Evolutionary conservation across 2,329 filamentous ascomycete genomes (phyloP).

Genomic region (Magnaporthales sp.): DNA sequence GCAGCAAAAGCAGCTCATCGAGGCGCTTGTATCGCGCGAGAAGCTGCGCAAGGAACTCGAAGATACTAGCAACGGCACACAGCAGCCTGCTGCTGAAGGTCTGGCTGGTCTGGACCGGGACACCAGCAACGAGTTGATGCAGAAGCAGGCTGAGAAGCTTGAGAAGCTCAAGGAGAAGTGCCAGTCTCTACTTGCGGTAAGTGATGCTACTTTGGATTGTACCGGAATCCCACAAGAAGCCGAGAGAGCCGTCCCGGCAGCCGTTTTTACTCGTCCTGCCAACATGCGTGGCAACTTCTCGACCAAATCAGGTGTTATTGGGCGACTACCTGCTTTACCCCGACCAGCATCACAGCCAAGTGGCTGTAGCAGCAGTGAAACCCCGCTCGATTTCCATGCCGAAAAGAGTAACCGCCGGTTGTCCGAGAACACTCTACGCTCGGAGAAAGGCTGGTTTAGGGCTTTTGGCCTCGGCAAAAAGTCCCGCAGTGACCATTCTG

Average conservation of each 20-base stretch:
- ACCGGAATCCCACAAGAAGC: background rate
- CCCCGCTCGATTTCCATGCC: background rate
- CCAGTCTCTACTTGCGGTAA: background rate
- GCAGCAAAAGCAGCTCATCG: slow-evolving; percentile 50
- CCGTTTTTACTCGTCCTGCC: background rate
- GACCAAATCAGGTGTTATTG: background rate
- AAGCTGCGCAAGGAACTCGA: slow-evolving; percentile 44
- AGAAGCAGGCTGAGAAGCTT: slow-evolving; percentile 41
- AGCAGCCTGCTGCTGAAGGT: slow-evolving; percentile 15
- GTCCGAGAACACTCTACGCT: background rate
- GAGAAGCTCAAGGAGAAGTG: slow-evolving; percentile 40
- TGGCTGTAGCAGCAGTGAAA: background rate
- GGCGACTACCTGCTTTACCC: background rate
- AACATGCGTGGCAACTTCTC: background rate
- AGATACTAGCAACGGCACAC: slow-evolving; percentile 20
- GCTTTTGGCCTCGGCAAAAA: background rate
- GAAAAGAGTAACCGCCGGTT: background rate
- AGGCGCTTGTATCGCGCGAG: slow-evolving; percentile 26
- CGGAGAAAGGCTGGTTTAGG: background rate
- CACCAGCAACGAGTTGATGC: slow-evolving; percentile 24
- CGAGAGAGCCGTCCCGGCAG: background rate
- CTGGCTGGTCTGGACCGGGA: background rate
- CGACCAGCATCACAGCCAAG: background rate
- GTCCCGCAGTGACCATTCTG: slow-evolving; percentile 5
- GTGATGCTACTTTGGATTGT: background rate